phyloP scores from a whole-genome alignment of 2,329 filamentous ascomycete genomes.

The Penicillium polonicum region DNA sequence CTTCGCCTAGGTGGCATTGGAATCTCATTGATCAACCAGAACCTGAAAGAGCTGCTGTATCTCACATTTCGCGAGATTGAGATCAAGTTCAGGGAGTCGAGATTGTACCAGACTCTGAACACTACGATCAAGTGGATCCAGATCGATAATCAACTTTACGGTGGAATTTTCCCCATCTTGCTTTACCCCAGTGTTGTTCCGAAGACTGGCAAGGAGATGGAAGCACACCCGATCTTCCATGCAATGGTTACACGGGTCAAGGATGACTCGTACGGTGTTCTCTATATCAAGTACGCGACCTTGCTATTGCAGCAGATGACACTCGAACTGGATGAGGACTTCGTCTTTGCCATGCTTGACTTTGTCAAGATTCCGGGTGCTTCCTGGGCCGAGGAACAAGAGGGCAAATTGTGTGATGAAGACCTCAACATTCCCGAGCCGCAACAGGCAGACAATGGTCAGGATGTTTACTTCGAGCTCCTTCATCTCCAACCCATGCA shows the following conservation, averaged over 20 bases:
- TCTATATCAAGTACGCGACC: conserved; percentile 98
- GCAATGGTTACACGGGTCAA: conserved; percentile 91
- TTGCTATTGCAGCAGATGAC: conserved; percentile 96
- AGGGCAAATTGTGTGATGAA: conserved; percentile 86
- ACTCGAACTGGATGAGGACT: conserved; percentile 94
- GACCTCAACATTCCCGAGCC: conserved; percentile 90
- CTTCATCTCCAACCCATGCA: conserved; percentile 98
- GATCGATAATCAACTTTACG: conserved; percentile 97
- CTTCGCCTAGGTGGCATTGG: conserved; percentile 87
- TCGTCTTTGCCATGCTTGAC: conserved; percentile 92
- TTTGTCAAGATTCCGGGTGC: conserved; percentile 91
- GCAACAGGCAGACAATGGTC: conserved; percentile 74
- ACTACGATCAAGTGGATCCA: conserved; percentile 97
- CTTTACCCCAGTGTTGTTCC: conserved; percentile 97
- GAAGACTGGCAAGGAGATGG: conserved; percentile 94
- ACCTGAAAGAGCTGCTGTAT: conserved; percentile 89
- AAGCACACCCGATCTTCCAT: conserved; percentile 92
- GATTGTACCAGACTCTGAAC: conserved; percentile 86
- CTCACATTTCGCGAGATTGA: conserved; percentile 89
- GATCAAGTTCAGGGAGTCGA: conserved; percentile 89
- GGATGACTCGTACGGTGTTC: conserved; percentile 94
- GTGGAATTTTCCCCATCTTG: conserved; percentile 95
- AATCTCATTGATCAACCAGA: conserved; percentile 87
- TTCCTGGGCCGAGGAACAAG: conserved; percentile 78
- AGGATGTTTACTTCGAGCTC: conserved; percentile 97